phyloP scores from a whole-genome alignment of 768 basidiomycete species.

The Rossbeevera mucosa region DNA sequence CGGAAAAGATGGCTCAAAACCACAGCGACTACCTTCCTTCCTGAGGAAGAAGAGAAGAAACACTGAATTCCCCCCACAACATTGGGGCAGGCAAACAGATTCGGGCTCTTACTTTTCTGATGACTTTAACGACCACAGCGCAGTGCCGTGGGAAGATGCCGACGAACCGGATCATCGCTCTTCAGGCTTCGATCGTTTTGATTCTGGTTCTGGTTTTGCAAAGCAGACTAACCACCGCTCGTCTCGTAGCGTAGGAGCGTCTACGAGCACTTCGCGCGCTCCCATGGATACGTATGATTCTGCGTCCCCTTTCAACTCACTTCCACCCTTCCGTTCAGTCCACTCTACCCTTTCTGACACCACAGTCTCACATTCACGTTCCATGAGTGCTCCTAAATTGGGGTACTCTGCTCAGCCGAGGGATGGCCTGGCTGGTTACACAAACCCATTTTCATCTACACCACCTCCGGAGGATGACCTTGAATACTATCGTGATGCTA shows the following conservation, averaged over 20 bases:
- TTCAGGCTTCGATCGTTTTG: slow-evolving; percentile 41
- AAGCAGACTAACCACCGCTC: slow-evolving; percentile 25
- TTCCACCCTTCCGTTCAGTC: slow-evolving; percentile 32
- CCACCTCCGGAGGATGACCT: slow-evolving; percentile 21
- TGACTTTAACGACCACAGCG: slow-evolving; percentile 12
- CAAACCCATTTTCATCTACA: slow-evolving; percentile 27
- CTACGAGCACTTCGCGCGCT: slow-evolving; percentile 2
- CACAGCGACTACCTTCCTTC: slow-evolving; percentile 29
- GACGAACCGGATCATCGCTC: slow-evolving; percentile 13
- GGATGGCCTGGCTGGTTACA: slow-evolving; percentile 7
- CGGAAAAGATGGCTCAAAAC: slow-evolving; percentile 32
- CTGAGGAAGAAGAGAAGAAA: slow-evolving; percentile 44
- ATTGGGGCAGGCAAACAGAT: slow-evolving; percentile 52
- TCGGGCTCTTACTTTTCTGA: slow-evolving; percentile 55
- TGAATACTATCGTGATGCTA: slow-evolving; percentile 7
- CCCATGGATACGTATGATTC: slow-evolving; percentile 29
- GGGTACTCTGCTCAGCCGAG: slow-evolving; percentile 12
- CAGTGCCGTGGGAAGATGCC: slow-evolving; percentile 29
- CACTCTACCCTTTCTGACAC: slow-evolving; percentile 32
- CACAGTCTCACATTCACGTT: slow-evolving; percentile 31
- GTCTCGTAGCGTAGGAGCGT: slow-evolving; percentile 16
- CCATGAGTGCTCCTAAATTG: slow-evolving; percentile 28
- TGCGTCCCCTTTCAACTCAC: slow-evolving; percentile 33
- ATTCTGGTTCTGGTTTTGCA: slow-evolving; percentile 38
- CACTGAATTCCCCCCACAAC: slow-evolving; percentile 54